Base-by-base conservation (phyloP, 495 filamentous ascomycete species). In the Aspergillus steynii region DNA sequence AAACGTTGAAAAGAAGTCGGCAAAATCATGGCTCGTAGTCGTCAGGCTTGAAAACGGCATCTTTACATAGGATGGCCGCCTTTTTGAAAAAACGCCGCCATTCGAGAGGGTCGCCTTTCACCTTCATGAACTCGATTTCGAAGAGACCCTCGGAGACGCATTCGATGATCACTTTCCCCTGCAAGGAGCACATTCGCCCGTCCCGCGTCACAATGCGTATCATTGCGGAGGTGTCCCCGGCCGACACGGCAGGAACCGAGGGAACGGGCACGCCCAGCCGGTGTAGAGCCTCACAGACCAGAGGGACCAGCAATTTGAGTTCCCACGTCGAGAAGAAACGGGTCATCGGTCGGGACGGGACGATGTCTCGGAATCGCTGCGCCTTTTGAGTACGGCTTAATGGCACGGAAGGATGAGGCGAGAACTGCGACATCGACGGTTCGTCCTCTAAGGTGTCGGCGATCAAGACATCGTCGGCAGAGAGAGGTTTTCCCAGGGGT, bases 11-110 rank as follows among this genome's bases (percentile, higher is more conserved):
- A 55, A 10, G 51, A 50, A 50, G 2, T 29, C 12, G 15, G 8
- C 37, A 26, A 45, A 7, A 53, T 10, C 47, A 49, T n/a, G 27
- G 12, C 29, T 31, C 10, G 37, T 57, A 62, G 47, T 29, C 50
- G 61, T 84, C 78, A 9, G 80, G 81, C 56, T 73, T 82, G 62
- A 76, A 83, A 8, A 97, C 84, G 5, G 85, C 92, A 65, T 96
- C 92, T 72, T 88, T 89, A 77, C 93, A 95, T 31, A 93, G 76
- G 59, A 93, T 78, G 20, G 88, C 89, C 12, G 96, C 86, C 73
- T 89, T 91, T 77, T 97, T 99, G 82, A 99, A 99, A 70, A 99
- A 94, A 54, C 95, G 82, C 58, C 95, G 83, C 95, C 95, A 99
- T 81, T 97, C 95, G 32, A 99, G 74, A 10, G 96, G 96, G 80